Evolutionary conservation across 1,284 basidiomycete genomes (phyloP).

Genomic region (Exobasidium cylindrosporum): DNA sequence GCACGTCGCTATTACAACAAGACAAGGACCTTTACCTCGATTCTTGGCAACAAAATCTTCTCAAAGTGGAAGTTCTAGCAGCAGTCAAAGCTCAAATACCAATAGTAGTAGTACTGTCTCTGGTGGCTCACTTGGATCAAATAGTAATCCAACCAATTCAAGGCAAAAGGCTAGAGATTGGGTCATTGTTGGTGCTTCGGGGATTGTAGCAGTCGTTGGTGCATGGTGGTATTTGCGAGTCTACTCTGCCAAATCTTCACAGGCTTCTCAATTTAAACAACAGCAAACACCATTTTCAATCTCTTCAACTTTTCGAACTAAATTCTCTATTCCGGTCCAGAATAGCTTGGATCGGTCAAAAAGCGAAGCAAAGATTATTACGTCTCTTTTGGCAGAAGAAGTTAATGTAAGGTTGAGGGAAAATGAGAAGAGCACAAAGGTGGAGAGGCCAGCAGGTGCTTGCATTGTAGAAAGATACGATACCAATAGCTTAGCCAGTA

Average conservation of each 20-base stretch:
- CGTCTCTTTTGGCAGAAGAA: slow-evolving; percentile 39
- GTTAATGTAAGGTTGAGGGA: slow-evolving; percentile 45
- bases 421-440: slow-evolving; percentile 45
- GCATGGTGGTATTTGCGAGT: slow-evolving; percentile 38
- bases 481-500: slow-evolving; percentile 50
- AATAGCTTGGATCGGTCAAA: slow-evolving; percentile 15
- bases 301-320: slow-evolving; percentile 23
- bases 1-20: not conserved
- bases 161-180: slow-evolving; percentile 31
- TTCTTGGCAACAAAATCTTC: not conserved
- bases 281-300: slow-evolving; percentile 23
- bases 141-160: not conserved
- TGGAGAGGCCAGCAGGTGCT: slow-evolving; percentile 40
- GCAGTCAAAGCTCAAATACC: not conserved
- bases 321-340: slow-evolving; percentile 45
- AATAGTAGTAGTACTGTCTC: not conserved
- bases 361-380: slow-evolving; percentile 45
- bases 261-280: slow-evolving; percentile 5
- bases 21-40: not conserved
- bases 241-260: not conserved
- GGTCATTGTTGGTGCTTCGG: slow-evolving; percentile 50
- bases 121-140: not conserved
- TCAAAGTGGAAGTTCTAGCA: not conserved
- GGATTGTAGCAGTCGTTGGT: slow-evolving; percentile 46
- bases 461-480: slow-evolving; percentile 52